A percentile compares a stretch with the other conserved stretches of the same genome.
Evolutionary conservation across 257 asterid species (phyloP).

Genomic region (Rauvolfia tetraphylla): DNA sequence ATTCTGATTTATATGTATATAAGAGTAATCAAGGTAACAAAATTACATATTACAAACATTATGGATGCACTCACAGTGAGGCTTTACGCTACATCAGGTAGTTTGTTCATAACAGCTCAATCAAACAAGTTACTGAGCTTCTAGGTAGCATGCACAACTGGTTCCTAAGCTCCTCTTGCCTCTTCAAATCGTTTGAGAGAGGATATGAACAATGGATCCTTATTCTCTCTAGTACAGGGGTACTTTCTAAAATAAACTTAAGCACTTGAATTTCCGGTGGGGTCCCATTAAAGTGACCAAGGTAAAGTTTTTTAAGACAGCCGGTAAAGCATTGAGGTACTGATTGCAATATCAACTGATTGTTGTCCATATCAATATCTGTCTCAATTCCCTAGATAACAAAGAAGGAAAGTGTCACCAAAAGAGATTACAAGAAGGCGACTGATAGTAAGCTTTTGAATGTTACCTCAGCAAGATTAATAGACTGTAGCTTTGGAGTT

Average conservation of each 20-base stretch:
- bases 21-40: neutral
- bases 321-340: slow-evolving; percentile 2
- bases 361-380: neutral
- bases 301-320: neutral
- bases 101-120: neutral
- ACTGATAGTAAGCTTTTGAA: neutral
- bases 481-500: neutral
- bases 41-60: neutral
- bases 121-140: neutral
- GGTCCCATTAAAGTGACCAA: slow-evolving; percentile 1
- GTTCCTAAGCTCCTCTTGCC: slow-evolving; percentile 9
- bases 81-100: neutral
- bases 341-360: neutral
- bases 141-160: neutral
- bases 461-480: neutral
- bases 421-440: neutral
- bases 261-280: slow-evolving; percentile 1
- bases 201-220: slow-evolving; percentile 3
- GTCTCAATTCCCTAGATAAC: neutral
- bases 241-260: neutral
- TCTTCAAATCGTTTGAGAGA: neutral
- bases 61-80: neutral
- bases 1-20: neutral
- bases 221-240: neutral
- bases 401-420: neutral